These are phyloP conservation scores for Panicum miliaceum DNA, from an alignment of 176 grass and related monocot genomes.

Conservation along the genomic window DNA sequence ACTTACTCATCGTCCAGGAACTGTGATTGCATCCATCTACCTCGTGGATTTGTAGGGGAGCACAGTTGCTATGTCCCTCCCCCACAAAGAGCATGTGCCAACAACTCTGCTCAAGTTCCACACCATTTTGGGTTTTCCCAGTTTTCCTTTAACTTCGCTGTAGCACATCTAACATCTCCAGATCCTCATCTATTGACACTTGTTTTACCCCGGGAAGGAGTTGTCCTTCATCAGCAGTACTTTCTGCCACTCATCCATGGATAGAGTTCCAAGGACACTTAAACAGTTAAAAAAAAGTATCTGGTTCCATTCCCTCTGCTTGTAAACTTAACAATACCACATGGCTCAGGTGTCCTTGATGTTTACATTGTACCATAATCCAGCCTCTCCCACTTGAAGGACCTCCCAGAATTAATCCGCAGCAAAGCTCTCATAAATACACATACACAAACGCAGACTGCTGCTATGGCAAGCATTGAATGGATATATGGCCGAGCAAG, in stretches of 20 bases:
- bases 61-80: neutral
- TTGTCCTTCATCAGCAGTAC: constrained; percentile 28
- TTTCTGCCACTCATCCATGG: constrained; percentile 13
- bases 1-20: constrained; percentile 46
- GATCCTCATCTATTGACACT: neutral
- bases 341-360: neutral
- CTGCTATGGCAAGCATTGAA: constrained; percentile 94
- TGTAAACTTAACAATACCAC: constrained; percentile 38
- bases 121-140: constrained; percentile 15
- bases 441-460: constrained; percentile 97
- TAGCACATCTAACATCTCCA: neutral
- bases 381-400: constrained; percentile 91
- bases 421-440: constrained; percentile 74
- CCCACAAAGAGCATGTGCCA: constrained; percentile 21
- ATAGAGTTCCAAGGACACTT: constrained; percentile 34
- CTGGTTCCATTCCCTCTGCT: constrained; percentile 13
- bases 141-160: neutral
- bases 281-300: constrained; percentile 20
- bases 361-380: constrained; percentile 62
- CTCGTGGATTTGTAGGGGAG: neutral
- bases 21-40: constrained; percentile 31
- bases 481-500: constrained; percentile 82
- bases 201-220: neutral
- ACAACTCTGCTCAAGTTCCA: constrained; percentile 37
- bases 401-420: constrained; percentile 64